Base-by-base conservation (phyloP, 208 protist genomes). In the Novymonas esmeraldas region DNA sequence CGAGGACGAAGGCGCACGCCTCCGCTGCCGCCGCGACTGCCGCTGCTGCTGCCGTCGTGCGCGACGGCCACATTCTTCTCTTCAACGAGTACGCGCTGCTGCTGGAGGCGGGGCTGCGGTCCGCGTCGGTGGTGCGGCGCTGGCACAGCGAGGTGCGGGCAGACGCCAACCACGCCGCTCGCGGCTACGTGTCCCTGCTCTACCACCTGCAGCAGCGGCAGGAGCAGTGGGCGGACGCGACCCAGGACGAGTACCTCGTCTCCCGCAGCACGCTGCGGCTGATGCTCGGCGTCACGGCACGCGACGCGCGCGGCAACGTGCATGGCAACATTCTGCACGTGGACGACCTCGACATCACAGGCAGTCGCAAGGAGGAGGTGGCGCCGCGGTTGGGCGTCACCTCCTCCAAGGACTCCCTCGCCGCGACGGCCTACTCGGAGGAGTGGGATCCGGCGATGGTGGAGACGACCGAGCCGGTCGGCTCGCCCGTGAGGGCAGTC, bases 271-370 rank as follows among this genome's bases (percentile, higher is more conserved):
- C 78, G 50, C 68, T 87, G 62, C 69, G 81, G 1, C 63, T 87
- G 5, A 64, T 87, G 64, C 71, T 87, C n/a, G 77, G 77, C 46
- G 81, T 81, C 29, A 79, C 70, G 18, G 75, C 77, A 6, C 64
- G 74, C 16, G 74, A 79, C 42, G 63, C 70, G 20, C 34, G 62
- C 7, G 67, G 63, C 70, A 64, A 64, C 54, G 50, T 75, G 13
- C 79, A 81, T 64, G 66, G 70, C 70, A 74, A 80, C 70, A 58
- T 76, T 18, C 67, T 87, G 9, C 78, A 84, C 62, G 77, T 87
- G 6, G 81, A 87, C 28, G 78, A 84, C 59, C 54, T 87, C 7
- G 81, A 87, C 45, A 69, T 87, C 55, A 63, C 62, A 49, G 81
- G 77, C 38, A 87, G 70, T 16, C 48, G 63, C 13, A 83, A 84